Evolutionary conservation across 306 rosid genomes (phyloP).

Genomic region (Quercus rubra): DNA sequence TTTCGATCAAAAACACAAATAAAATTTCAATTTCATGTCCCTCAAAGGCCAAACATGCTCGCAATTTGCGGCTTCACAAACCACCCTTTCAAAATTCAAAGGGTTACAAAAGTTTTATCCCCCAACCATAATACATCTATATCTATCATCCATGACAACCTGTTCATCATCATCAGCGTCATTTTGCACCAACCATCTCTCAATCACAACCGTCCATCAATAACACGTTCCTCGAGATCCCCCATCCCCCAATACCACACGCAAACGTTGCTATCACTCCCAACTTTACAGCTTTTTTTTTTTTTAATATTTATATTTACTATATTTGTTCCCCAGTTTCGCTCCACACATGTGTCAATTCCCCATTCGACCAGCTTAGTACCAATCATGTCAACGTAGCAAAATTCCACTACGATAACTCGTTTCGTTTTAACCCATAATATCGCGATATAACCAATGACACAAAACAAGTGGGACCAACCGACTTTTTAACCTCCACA

Average conservation of each 20-base stretch:
- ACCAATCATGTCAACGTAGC: not conserved
- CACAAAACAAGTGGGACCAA: slow-evolving; percentile 22
- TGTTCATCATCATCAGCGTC: not conserved
- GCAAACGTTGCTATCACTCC: slow-evolving; percentile 25
- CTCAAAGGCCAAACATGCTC: too few species aligned
- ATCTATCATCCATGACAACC: not conserved
- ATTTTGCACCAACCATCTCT: not conserved
- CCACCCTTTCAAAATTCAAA: too few species aligned
- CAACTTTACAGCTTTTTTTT: slow-evolving; percentile 19
- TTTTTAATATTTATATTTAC: not conserved
- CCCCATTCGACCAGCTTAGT: slow-evolving; percentile 5
- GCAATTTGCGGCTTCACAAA: too few species aligned
- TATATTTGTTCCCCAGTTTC: too few species aligned
- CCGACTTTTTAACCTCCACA: slow-evolving; percentile 31
- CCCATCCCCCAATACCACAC: slow-evolving; percentile 9
- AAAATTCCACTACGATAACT: slow-evolving; percentile 8
- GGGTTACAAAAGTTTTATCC: not conserved
- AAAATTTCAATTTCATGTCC: too few species aligned
- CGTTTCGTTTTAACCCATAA: not conserved
- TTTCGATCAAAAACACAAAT: too few species aligned
- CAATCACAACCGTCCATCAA: slow-evolving; percentile 19
- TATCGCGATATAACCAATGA: slow-evolving; percentile 7
- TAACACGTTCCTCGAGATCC: slow-evolving; percentile 26
- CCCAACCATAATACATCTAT: not conserved
- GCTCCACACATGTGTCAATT: slow-evolving; percentile 15